These are phyloP conservation scores for Choiromyces venosus DNA, from an alignment of 495 filamentous ascomycete genomes.

Conservation along the genomic window DNA sequence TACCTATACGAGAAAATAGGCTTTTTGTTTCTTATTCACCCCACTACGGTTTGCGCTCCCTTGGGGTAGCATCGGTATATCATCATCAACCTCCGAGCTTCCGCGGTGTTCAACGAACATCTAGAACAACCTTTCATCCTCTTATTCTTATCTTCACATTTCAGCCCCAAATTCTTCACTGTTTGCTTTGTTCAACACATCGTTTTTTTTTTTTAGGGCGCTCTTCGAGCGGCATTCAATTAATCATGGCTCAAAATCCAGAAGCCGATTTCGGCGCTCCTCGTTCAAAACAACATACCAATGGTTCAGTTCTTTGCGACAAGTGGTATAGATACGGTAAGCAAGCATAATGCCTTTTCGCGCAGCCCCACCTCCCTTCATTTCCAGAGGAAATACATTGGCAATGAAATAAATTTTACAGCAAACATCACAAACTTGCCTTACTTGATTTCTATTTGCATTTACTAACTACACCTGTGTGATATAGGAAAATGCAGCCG, in stretches of 20 bases:
- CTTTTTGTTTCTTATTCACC: not conserved
- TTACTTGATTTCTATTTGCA: not conserved
- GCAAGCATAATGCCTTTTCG: not conserved
- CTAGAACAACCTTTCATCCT: not conserved
- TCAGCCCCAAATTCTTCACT: not conserved
- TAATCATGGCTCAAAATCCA: not conserved
- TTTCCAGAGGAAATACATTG: not conserved
- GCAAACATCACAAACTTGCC: not conserved
- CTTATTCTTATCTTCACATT: not conserved
- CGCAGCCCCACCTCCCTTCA: not conserved
- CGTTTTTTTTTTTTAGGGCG: not conserved
- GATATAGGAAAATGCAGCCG: conserved; percentile 18
- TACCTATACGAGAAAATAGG: not conserved
- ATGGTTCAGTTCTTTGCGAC: conserved; percentile 28
- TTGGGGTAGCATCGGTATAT: not conserved
- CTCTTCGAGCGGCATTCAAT: not conserved
- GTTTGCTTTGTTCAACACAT: not conserved
- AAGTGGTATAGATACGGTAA: conserved; percentile 23
- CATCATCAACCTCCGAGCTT: not conserved
- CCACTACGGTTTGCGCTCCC: not conserved
- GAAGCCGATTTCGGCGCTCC: not conserved
- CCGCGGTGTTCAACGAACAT: not conserved
- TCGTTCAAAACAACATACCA: not conserved
- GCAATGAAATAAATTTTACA: not conserved
- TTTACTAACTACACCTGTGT: not conserved